phyloP scores from a whole-genome alignment of 805 yeast species.

The Cyberlindnera maritima region DNA sequence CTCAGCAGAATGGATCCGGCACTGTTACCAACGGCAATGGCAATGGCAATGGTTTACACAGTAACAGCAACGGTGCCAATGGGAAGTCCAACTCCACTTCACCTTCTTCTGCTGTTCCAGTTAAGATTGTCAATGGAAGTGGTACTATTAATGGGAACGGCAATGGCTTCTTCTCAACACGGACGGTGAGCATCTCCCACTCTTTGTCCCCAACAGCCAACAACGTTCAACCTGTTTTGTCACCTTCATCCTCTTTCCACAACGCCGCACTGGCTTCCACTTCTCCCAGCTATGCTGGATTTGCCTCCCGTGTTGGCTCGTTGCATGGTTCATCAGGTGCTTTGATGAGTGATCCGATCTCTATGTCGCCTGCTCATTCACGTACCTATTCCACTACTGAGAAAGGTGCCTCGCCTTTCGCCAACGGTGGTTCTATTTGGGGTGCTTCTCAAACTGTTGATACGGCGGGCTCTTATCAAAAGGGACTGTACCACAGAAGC shows the following conservation, averaged over 20 bases:
- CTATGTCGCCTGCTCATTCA: slow-evolving; percentile 12
- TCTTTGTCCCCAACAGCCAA: background rate
- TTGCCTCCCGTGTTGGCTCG: slow-evolving; percentile 11
- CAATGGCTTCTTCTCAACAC: slow-evolving; percentile 7
- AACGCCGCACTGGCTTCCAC: background rate
- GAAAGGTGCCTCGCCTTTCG: slow-evolving; percentile 9
- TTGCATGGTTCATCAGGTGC: slow-evolving; percentile 1
- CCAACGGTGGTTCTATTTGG: slow-evolving; percentile 20
- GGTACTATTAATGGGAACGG: background rate
- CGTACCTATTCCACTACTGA: slow-evolving; percentile 17
- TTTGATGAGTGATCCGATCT: background rate
- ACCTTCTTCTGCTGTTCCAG: background rate
- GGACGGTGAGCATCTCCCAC: background rate
- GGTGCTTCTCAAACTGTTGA: slow-evolving; percentile 7
- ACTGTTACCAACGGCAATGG: no score
- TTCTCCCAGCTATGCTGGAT: slow-evolving; percentile 1
- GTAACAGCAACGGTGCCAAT: background rate
- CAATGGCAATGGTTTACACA: background rate
- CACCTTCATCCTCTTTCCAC: background rate
- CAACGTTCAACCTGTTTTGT: background rate
- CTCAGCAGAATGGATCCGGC: no score
- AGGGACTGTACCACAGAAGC: slow-evolving; percentile 12
- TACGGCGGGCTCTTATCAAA: background rate
- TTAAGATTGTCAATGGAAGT: background rate
- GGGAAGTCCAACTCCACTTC: slow-evolving; percentile 2